These are phyloP conservation scores for Neurospora sp. DNA, from an alignment of 495 filamentous ascomycete genomes.

Conservation along the genomic window DNA sequence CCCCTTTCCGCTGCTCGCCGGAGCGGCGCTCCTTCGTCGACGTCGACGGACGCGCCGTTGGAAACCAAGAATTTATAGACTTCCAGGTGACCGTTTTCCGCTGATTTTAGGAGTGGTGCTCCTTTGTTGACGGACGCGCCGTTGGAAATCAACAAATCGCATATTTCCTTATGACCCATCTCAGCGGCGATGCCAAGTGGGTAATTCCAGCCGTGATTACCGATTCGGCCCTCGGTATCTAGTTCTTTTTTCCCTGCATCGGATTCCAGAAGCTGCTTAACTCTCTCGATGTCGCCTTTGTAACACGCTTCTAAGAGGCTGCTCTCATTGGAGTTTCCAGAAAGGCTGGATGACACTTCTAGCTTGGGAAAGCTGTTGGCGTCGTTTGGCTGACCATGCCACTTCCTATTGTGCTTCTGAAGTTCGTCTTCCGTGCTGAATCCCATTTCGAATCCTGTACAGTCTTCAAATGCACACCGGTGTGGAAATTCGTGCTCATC, in stretches of 20 bases:
- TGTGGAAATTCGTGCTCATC: background rate
- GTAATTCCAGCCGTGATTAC: too few relatives aligned
- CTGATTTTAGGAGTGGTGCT: too few relatives aligned
- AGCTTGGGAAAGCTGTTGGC: background rate
- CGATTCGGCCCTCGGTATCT: too few relatives aligned
- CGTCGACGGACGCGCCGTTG: background rate
- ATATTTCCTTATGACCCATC: too few relatives aligned
- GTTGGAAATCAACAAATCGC: too few relatives aligned
- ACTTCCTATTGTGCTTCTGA: background rate
- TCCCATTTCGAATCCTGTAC: background rate
- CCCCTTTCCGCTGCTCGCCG: too few relatives aligned
- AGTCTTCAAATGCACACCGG: background rate
- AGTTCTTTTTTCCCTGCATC: background rate
- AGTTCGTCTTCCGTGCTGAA: background rate
- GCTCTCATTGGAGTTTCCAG: background rate
- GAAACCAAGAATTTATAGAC: background rate
- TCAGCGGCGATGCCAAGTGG: too few relatives aligned
- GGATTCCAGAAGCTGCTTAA: background rate
- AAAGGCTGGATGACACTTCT: background rate
- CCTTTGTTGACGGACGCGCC: too few relatives aligned
- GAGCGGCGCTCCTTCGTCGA: rapidly evolving
- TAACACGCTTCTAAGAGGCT: background rate
- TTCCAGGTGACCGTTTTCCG: background rate
- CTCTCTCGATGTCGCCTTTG: background rate
- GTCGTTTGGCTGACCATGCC: background rate